Conservation (phyloP, 176 grass and related monocot genomes). For the Saccharum officinarum region DNA sequence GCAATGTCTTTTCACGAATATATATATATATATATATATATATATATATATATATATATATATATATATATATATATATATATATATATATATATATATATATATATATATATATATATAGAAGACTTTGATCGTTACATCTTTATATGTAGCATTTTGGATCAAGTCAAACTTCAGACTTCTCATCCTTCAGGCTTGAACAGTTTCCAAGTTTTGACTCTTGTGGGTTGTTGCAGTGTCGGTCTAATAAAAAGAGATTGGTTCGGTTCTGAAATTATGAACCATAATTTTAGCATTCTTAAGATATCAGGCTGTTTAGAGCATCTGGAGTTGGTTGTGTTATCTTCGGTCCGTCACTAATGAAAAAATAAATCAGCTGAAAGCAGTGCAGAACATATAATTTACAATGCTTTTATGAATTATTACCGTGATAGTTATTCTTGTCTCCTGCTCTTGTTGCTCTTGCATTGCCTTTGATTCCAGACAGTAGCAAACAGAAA, state of each 20-base stretch:
- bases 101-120: no score
- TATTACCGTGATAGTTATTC: not conserved
- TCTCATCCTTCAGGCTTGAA: slow-evolving; percentile 11
- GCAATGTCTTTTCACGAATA: no score
- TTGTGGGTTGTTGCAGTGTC: not conserved
- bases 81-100: no score
- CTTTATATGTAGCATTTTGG: slow-evolving; percentile 37
- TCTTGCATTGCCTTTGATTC: slow-evolving; percentile 9
- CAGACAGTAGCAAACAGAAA: slow-evolving; percentile 30
- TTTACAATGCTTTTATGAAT: not conserved
- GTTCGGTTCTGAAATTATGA: not conserved
- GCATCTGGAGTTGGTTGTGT: not conserved
- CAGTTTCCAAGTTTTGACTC: slow-evolving; percentile 1
- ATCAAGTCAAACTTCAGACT: not conserved
- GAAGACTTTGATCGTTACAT: not conserved
- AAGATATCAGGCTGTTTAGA: not conserved
- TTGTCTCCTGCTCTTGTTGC: not conserved
- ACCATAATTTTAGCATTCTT: not conserved
- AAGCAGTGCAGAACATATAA: not conserved
- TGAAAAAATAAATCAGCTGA: not conserved
- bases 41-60: no score
- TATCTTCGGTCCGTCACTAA: not conserved
- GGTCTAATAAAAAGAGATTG: not conserved
- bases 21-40: no score
- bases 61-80: no score